These are phyloP conservation scores for Pythium myriotylum DNA, from an alignment of 352 stramenopile species.

Conservation along the genomic window DNA sequence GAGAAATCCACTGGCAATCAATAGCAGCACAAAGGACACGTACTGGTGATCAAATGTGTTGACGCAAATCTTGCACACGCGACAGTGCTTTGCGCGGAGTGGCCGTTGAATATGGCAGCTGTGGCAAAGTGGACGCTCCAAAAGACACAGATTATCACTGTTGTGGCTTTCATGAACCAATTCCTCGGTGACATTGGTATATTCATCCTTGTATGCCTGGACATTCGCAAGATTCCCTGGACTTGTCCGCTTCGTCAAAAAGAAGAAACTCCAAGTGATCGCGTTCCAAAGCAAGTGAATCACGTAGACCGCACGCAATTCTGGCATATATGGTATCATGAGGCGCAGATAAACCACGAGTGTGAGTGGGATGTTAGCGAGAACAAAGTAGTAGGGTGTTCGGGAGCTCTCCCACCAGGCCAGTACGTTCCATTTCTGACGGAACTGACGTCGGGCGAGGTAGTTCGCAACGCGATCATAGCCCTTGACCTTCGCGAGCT, in stretches of 20 bases:
- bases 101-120: conserved; percentile 82
- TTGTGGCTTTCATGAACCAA: conserved; percentile 32
- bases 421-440: conserved; percentile 62
- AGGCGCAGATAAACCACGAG: conserved; percentile 49
- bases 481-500: conserved; percentile 64
- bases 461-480: conserved; percentile 60
- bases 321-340: conserved; percentile 60
- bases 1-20: neutral
- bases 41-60: conserved; percentile 98
- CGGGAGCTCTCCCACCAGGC: conserved; percentile 63
- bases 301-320: conserved; percentile 58
- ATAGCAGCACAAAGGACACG: conserved; percentile 26
- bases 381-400: conserved; percentile 69
- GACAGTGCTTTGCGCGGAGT: conserved; percentile 82
- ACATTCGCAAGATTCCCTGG: conserved; percentile 54
- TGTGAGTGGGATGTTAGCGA: conserved; percentile 49
- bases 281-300: conserved; percentile 63
- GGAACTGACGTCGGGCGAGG: conserved; percentile 43
- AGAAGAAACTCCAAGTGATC: conserved; percentile 70
- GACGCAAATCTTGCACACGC: conserved; percentile 93
- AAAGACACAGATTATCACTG: conserved; percentile 15
- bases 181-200: conserved; percentile 60
- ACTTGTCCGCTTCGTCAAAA: conserved; percentile 54
- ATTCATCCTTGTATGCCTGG: conserved; percentile 42
- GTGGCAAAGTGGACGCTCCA: conserved; percentile 81